These are phyloP conservation scores for Apiospora marii DNA, from an alignment of 2,329 filamentous ascomycete species.

Conservation along the genomic window DNA sequence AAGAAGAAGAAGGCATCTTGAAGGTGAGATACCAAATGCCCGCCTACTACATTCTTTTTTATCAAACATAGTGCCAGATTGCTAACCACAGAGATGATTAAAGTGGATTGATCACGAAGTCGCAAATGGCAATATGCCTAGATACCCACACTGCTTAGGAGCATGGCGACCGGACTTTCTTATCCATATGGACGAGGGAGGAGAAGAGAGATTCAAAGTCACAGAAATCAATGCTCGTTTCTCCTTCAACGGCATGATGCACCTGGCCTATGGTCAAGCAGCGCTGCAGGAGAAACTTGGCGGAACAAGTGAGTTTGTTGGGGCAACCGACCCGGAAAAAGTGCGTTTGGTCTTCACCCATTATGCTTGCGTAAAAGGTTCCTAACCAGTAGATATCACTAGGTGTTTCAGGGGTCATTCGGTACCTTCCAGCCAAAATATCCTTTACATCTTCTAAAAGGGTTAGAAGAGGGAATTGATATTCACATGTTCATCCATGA, in stretches of 20 bases:
- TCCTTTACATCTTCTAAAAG: conserved; percentile 49
- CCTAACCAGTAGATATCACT: not conserved
- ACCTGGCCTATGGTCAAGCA: conserved; percentile 41
- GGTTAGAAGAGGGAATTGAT: conserved; percentile 47
- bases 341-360: not conserved
- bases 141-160: not conserved
- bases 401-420: not conserved
- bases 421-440: conserved; percentile 3
- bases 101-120: conserved; percentile 21
- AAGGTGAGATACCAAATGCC: not conserved
- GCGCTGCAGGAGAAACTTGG: conserved; percentile 43
- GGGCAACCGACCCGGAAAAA: not conserved
- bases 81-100: not conserved
- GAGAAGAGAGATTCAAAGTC: conserved; percentile 41
- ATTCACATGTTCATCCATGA: conserved; percentile 48
- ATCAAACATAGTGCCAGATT: no score
- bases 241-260: conserved; percentile 48
- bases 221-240: conserved; percentile 53
- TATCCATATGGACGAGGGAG: conserved; percentile 39
- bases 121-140: not conserved
- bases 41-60: no score
- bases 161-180: conserved; percentile 44
- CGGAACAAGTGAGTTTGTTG: conserved; percentile 27
- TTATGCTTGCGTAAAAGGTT: not conserved
- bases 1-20: not conserved